Evolutionary conservation across 768 basidiomycete species (phyloP), one percentile per base, ranked within the genome.

Genomic region (Mycena metata): DNA sequence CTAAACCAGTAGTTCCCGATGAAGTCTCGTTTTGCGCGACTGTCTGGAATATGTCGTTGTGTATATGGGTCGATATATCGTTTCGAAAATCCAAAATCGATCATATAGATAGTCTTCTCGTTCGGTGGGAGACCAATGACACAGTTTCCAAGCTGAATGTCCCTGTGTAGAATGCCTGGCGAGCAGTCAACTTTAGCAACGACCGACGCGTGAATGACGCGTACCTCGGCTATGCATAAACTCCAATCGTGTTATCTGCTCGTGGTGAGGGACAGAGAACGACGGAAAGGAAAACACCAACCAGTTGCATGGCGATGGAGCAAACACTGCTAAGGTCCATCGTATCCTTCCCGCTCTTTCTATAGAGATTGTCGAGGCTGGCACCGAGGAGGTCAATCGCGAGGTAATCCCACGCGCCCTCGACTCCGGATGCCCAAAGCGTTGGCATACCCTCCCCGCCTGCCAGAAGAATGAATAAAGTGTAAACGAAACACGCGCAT

Each of bases 1-100:
- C 88, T 89, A 75, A 94, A 94, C 91, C 91, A 94, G 75, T 93
- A 94, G 75, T 94, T 94, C 26, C 92, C 92, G 59, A 94, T 88
- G 70, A 94, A 94, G 73, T 92, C 90, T 46, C 91, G 87, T 75
- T 89, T 89, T 35, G 79, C 79, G 59, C 84, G 88, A 72, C 88
- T 89, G 64, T 93, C 90, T 19, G 88, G 87, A 64, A 94, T 91
- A 73, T 94, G 92, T n/a, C 85, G 84, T 47, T 79, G 83, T 4
- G 90, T 92, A 51, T 76, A 69, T 23, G 85, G 84, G 77, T 94
- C 91, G 69, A 93, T 88, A 69, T 91, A 94, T 36, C 85, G 85
- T 74, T 93, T 94, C 19, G 92, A 92, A 76, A 94, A 94, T 16
- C 92, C 92, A 75, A 94, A 94, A 76, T 94, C 93, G 72, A 94